Percentiles rank a stretch among this genome's conserved stretches.
Conservation (phyloP, 495 filamentous ascomycete species). For the Antarctomyces pellizariae region DNA sequence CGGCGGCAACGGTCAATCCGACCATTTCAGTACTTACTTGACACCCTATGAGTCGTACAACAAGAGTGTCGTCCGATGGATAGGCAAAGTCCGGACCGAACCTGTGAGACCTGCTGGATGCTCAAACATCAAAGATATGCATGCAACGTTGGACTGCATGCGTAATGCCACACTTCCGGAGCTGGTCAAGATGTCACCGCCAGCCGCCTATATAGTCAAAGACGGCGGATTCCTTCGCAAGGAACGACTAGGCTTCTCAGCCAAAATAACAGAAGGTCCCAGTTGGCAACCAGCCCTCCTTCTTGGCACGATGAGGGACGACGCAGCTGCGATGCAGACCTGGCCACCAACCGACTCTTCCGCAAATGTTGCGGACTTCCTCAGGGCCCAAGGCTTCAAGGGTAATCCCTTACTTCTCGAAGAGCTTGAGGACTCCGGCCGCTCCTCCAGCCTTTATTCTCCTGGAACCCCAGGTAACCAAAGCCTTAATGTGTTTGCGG, state of each 20-base stretch:
- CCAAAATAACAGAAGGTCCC: slow-evolving; percentile 11
- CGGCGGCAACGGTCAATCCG: slow-evolving; percentile 22
- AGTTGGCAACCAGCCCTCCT: slow-evolving; percentile 16
- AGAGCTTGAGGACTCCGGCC: no score
- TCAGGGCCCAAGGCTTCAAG: no score
- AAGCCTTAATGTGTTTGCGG: no score
- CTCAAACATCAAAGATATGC: no score
- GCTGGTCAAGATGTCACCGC: no score
- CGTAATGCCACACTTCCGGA: slow-evolving; percentile 19
- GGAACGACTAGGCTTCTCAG: slow-evolving; percentile 12
- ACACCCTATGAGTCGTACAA: slow-evolving; percentile 19
- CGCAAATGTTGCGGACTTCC: slow-evolving; percentile 17
- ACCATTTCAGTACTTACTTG: no score
- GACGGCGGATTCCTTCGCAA: no score
- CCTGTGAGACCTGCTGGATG: no score
- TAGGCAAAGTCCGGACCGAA: no score
- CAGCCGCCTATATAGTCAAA: no score
- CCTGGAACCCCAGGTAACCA: slow-evolving; percentile 10
- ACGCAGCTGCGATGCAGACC: slow-evolving; percentile 23
- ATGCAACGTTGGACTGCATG: slow-evolving; percentile 25
- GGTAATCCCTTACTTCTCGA: no score
- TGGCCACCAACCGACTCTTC: slow-evolving; percentile 17
- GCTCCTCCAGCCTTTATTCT: slow-evolving; percentile 14
- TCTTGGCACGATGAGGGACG: slow-evolving; percentile 25
- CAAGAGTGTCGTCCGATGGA: slow-evolving; percentile 19